Percentiles rank a stretch among this genome's conserved stretches.
phyloP scores from a whole-genome alignment of 1,284 basidiomycete species.

The Irpex rosettiformis region DNA sequence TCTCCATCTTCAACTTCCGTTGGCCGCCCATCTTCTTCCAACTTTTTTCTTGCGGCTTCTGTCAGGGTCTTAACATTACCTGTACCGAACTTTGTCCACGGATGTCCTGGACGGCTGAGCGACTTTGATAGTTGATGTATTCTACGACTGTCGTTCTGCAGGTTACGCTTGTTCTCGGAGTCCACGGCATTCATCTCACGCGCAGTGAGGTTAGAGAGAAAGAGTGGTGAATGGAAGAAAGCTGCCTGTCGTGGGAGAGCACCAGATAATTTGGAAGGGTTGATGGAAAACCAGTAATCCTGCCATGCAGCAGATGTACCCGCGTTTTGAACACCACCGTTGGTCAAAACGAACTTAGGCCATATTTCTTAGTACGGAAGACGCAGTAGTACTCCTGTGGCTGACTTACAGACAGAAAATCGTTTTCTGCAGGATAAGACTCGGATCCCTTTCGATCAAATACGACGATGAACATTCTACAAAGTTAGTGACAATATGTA shows the following conservation, averaged over 20 bases:
- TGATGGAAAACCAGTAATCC: slow-evolving; percentile 62
- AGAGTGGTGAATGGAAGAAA: slow-evolving; percentile 66
- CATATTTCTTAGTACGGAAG: not conserved
- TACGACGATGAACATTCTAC: slow-evolving; percentile 13
- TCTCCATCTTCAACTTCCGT: slow-evolving; percentile 19
- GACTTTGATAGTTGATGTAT: slow-evolving; percentile 62
- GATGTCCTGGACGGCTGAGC: slow-evolving; percentile 45
- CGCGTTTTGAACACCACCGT: slow-evolving; percentile 63
- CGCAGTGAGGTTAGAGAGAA: slow-evolving; percentile 58
- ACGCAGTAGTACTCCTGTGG: not conserved
- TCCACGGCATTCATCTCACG: slow-evolving; percentile 71
- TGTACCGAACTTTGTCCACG: slow-evolving; percentile 65
- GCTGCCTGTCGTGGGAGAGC: slow-evolving; percentile 63
- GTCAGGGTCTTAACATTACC: slow-evolving; percentile 56
- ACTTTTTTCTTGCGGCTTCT: slow-evolving; percentile 20
- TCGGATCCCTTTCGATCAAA: slow-evolving; percentile 27
- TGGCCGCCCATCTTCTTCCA: slow-evolving; percentile 7
- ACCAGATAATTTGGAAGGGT: slow-evolving; percentile 43
- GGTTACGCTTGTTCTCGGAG: slow-evolving; percentile 69
- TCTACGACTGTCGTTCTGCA: slow-evolving; percentile 61
- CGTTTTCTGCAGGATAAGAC: slow-evolving; percentile 54
- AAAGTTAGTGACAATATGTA: not conserved
- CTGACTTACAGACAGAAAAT: slow-evolving; percentile 40
- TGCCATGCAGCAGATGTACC: slow-evolving; percentile 62
- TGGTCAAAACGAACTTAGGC: slow-evolving; percentile 47